Conservation (phyloP, 768 basidiomycete species). For the Symmetrospora coprosmae region DNA sequence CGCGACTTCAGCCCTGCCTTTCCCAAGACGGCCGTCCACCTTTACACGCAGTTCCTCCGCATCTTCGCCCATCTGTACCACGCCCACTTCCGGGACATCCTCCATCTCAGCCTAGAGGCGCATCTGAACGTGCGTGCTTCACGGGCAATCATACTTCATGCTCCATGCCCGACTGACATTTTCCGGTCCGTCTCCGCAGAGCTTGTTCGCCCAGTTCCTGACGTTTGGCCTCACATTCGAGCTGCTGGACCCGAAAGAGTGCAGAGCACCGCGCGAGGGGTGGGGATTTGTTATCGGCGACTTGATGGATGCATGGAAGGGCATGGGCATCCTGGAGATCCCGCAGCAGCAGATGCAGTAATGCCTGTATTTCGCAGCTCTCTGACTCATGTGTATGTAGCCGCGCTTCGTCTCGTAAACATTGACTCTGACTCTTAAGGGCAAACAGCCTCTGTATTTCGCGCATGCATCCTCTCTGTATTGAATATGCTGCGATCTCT, state of each 20-base stretch:
- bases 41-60: conserved; percentile 90
- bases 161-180: conserved; percentile 63
- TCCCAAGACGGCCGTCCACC: conserved; percentile 72
- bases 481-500: too few relatives aligned
- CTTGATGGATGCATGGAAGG: conserved; percentile 32
- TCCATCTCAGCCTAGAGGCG: conserved; percentile 82
- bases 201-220: conserved; percentile 91
- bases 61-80: conserved; percentile 97
- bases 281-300: conserved; percentile 35
- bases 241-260: conserved; percentile 71
- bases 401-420: too few relatives aligned
- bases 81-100: conserved; percentile 68
- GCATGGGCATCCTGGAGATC: conserved; percentile 19
- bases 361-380: too few relatives aligned
- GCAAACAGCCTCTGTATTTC: too few relatives aligned
- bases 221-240: conserved; percentile 92
- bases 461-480: too few relatives aligned
- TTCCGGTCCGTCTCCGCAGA: conserved; percentile 43
- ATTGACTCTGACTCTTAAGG: too few relatives aligned
- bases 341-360: too few relatives aligned
- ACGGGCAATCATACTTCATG: not conserved
- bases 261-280: conserved; percentile 42
- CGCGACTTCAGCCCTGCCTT: conserved; percentile 70
- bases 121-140: conserved; percentile 25
- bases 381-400: too few relatives aligned